Base-by-base conservation (phyloP, 495 filamentous ascomycete genomes). In the Usnea hakonensis region DNA sequence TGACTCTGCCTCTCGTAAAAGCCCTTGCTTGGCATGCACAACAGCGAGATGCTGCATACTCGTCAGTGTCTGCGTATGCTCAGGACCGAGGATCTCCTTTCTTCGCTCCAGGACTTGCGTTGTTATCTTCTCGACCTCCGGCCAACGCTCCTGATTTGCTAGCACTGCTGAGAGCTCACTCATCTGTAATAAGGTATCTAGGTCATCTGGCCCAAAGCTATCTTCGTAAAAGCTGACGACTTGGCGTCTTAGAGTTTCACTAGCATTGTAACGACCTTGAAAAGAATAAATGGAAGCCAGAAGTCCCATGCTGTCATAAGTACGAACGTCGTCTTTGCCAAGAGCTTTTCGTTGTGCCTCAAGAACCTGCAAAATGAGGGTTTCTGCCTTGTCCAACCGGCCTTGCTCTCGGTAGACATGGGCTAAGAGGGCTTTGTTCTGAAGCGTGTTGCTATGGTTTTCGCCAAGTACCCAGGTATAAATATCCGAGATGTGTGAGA, bases 111-210 rank as follows among this genome's bases (percentile, higher is more conserved):
- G 28, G 7, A 58, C 38, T 38, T 28, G 33, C 33, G 21, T 38
- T 14, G 55, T 43, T 43, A 58, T 37, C 55, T 23, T 58, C 38
- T 37, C 19, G 26, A 43, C n/a, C 33, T 58, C 55, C 38, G 33
- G 19, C 38, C 33, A 58, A 38, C 38, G 9, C 33, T 43, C 32
- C 55, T 58, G 55, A 7, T 58, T 37, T 19, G 33, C 33, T 28
- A 38, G 26, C 26, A 6, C 16, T 43, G 10, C 16, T 7, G 55
- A 37, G 21, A 58, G 55, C 17, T 23, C 11, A 35, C 28, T 58
- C 55, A 58, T 58, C 23, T 7, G 10, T 5, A 17, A 37, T 19
- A 43, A 17, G 38, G 33, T 58, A 10, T 43, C 38, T 2, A 2
- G 38, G 38, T 41, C 14, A 41, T 41, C 38, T 41, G 38, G 38